Base-by-base conservation (phyloP, 2,329 filamentous ascomycete genomes). In the Boeremia exigua region DNA sequence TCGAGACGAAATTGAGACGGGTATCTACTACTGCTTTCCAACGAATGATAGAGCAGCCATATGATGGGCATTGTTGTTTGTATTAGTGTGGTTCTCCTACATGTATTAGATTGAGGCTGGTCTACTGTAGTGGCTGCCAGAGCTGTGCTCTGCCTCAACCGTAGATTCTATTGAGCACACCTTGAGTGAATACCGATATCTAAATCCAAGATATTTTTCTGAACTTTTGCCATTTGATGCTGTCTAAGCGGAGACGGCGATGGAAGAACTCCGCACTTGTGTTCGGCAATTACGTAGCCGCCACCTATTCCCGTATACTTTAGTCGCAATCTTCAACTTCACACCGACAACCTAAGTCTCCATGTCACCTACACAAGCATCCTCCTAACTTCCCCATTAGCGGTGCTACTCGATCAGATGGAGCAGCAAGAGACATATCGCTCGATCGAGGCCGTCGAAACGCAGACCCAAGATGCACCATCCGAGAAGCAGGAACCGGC, bases 221-320 rank as follows among this genome's bases (percentile, higher is more conserved):
- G 5, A 23, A 23, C 19, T 23, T 23, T 23, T 23, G 19, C 19
- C 19, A 23, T 2, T 23, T 23, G 19, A 23, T 23, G 19, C 5
- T 19, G 34, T 37, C 15, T 4, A 19, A 6, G 10, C 9, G 34
- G 34, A 15, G 6, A 17, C 15, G 10, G 19, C 11, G 10, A 11
- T 12, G 15, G 3, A 8, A 17, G 15, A 37, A 50, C 38, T 50
- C 37, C 29, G 47, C 39, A 44, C 39, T 38, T 29, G 30, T 25
- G 17, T 30, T 44, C 48, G 48, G 48, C 32, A 51, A 51, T 44
- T 44, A 51, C 39, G 48, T 44, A 51, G 48, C 34, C 34, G 15
- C 23, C 15, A 43, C 12, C 32, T 51, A 44, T 44, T 51, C 17
- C 48, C 39, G 39, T n/a, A 10, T 39, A 38, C 32, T 15, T 25